phyloP scores from a whole-genome alignment of 148 eudicot species.

The Rhododendron vialii region DNA sequence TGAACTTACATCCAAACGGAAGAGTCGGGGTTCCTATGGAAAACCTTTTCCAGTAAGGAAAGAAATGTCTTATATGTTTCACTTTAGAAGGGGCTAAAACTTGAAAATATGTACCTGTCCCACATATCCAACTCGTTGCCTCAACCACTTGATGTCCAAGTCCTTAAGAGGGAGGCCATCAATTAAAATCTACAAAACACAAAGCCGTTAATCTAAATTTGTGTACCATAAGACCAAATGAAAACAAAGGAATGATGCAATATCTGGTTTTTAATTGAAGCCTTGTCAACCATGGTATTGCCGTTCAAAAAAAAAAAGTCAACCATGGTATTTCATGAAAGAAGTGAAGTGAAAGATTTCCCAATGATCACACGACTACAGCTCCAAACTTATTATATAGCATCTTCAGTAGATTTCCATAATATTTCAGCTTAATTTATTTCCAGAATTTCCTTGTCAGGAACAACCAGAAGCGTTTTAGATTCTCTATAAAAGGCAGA shows the following conservation, averaged over 20 bases:
- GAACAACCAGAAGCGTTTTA: background rate
- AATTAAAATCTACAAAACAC: constrained; percentile 54
- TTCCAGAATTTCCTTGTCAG: background rate
- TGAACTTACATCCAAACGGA: constrained; percentile 73
- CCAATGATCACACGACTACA: background rate
- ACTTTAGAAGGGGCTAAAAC: constrained; percentile 7
- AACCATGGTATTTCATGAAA: background rate
- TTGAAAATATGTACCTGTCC: constrained; percentile 67
- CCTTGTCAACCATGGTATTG: background rate
- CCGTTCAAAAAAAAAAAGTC: background rate
- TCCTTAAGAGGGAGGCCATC: constrained; percentile 74
- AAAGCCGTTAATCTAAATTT: background rate
- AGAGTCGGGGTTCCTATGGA: constrained; percentile 85
- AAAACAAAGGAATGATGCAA: background rate
- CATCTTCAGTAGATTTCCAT: background rate
- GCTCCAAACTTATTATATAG: background rate
- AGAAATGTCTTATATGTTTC: background rate
- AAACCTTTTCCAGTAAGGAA: constrained; percentile 14
- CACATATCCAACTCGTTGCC: constrained; percentile 90
- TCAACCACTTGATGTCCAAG: constrained; percentile 73
- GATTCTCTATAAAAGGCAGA: background rate
- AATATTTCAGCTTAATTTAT: constrained; percentile 1
- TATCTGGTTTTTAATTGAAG: background rate
- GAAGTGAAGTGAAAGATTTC: background rate
- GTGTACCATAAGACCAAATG: constrained; percentile 3